These are phyloP conservation scores for Gleditsia sinensis DNA, from an alignment of 306 rosid species.

Conservation along the genomic window DNA sequence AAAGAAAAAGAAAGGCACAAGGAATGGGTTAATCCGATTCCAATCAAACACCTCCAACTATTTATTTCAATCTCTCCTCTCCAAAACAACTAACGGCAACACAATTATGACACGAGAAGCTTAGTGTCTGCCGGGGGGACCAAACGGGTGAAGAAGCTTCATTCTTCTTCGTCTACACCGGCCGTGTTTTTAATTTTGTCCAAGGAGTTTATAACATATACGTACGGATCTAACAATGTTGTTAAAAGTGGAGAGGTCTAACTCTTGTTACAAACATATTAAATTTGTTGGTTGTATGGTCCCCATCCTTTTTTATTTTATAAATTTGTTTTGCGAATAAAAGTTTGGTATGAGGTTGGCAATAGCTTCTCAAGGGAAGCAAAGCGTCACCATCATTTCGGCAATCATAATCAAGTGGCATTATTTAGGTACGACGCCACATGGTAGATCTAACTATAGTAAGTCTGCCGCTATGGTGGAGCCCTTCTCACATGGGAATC, in stretches of 20 bases:
- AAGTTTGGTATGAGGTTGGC: slow-evolving; percentile 5
- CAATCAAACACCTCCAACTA: too few species aligned
- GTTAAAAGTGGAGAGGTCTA: neutral
- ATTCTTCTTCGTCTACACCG: neutral
- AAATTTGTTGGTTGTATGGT: slow-evolving; percentile 17
- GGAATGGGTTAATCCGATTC: neutral
- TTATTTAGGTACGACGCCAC: slow-evolving; percentile 60
- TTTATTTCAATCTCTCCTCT: neutral
- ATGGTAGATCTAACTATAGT: slow-evolving; percentile 39
- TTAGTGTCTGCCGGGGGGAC: neutral
- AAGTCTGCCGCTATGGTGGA: slow-evolving; percentile 43
- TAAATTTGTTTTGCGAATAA: neutral
- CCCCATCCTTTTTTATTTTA: neutral
- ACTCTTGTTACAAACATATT: neutral
- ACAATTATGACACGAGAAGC: neutral
- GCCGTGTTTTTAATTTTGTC: too few species aligned
- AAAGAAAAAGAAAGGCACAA: neutral
- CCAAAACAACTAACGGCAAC: neutral
- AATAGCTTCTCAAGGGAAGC: slow-evolving; percentile 32
- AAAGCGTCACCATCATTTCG: slow-evolving; percentile 42
- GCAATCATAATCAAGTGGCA: slow-evolving; percentile 38
- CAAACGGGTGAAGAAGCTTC: neutral
- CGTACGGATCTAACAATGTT: too few species aligned
- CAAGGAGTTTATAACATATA: neutral
- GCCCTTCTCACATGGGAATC: slow-evolving; percentile 61